These are phyloP conservation scores for Luffa acutangula DNA, from an alignment of 306 rosid genomes.

Conservation along the genomic window DNA sequence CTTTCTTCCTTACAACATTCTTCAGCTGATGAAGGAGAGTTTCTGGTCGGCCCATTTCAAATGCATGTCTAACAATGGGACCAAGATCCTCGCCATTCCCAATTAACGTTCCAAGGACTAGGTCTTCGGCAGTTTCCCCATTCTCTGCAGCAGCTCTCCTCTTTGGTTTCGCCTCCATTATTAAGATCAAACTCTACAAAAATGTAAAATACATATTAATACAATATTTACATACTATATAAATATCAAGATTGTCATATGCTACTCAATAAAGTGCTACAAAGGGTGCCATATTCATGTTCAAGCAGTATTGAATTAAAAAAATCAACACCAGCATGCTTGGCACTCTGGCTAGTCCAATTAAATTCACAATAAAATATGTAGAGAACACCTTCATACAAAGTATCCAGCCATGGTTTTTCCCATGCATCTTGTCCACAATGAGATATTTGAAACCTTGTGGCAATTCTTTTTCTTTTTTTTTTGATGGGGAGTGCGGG, in stretches of 20 bases:
- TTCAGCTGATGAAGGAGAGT: slow-evolving; percentile 77
- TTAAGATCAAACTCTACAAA: slow-evolving; percentile 16
- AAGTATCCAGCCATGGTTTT: not conserved
- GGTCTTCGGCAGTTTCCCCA: slow-evolving; percentile 76
- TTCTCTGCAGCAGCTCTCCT: slow-evolving; percentile 43
- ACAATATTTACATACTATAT: not conserved
- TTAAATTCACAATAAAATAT: not conserved
- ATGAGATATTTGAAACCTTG: not conserved
- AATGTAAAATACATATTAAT: not conserved
- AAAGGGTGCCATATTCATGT: not conserved
- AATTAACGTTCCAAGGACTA: slow-evolving; percentile 69
- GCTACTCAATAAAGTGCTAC: not conserved
- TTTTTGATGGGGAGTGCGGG: not conserved
- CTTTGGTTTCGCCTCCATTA: slow-evolving; percentile 50
- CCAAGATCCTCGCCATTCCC: slow-evolving; percentile 83
- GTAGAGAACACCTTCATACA: not conserved
- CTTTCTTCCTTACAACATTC: slow-evolving; percentile 68
- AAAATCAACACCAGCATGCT: not conserved
- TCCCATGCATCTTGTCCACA: not conserved
- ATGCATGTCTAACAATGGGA: slow-evolving; percentile 85
- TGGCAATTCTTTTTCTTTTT: not conserved
- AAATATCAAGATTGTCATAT: not conserved
- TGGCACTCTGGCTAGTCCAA: not conserved
- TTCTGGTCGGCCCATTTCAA: slow-evolving; percentile 79
- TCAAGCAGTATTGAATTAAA: not conserved